A percentile compares a stretch with the other conserved stretches of the same genome.
Evolutionary conservation across 106 monocot genomes (phyloP).

Genomic region (Apostasia shenzhenica): DNA sequence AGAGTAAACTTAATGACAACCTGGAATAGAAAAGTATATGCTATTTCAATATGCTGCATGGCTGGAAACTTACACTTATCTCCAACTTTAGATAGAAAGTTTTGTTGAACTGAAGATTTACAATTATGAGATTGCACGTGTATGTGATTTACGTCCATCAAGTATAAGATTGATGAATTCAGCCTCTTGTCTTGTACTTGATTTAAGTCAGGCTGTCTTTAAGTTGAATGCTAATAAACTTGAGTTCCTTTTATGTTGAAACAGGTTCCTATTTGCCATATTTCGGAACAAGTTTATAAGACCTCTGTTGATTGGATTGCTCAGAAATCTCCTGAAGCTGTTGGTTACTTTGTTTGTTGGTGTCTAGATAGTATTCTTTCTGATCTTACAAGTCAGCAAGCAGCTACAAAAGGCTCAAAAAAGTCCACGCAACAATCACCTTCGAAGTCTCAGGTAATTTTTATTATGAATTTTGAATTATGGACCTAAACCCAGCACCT

Average conservation of each 20-base stretch:
- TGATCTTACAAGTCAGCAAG: constrained; percentile 50
- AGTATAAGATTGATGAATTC: too few species aligned
- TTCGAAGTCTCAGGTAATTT: constrained; percentile 66
- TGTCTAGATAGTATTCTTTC: constrained; percentile 66
- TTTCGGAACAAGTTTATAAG: constrained; percentile 62
- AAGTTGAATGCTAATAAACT: background rate
- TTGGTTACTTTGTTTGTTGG: constrained; percentile 73
- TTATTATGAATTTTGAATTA: background rate
- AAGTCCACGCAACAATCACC: constrained; percentile 46
- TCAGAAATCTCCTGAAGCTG: constrained; percentile 46
- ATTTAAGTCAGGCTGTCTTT: too few species aligned
- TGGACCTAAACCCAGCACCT: too few species aligned
- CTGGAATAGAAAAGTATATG: too few species aligned
- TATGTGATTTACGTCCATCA: too few species aligned
- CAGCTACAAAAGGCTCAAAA: constrained; percentile 56
- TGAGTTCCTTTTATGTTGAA: constrained; percentile 4
- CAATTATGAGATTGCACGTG: too few species aligned
- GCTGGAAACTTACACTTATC: too few species aligned
- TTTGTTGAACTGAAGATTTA: too few species aligned
- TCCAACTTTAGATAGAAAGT: too few species aligned
- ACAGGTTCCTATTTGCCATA: constrained; percentile 71
- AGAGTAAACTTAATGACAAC: too few species aligned
- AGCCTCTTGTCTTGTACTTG: too few species aligned
- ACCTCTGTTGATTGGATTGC: constrained; percentile 75
- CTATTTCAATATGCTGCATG: too few species aligned